Evolutionary conservation across 129 eudicot genomes (phyloP).

Genomic region (Kitagawia praeruptora): DNA sequence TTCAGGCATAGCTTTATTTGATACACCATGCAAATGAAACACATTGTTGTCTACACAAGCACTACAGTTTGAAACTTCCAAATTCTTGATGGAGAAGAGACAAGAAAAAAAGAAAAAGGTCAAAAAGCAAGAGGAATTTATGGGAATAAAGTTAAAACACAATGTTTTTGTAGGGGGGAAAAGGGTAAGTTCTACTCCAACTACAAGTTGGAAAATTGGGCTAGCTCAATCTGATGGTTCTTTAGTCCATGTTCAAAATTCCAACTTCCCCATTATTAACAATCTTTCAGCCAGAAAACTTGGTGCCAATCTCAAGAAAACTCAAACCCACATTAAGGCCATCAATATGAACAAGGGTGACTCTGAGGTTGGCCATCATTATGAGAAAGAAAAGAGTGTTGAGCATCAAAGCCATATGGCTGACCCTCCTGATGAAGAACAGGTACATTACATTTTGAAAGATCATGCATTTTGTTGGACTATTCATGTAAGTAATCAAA

Average conservation of each 20-base stretch:
- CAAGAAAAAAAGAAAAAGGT: conserved; percentile 15
- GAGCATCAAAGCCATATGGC: conserved; percentile 13
- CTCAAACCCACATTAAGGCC: conserved; percentile 28
- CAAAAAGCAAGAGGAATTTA: conserved; percentile 26
- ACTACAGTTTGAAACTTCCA: neutral
- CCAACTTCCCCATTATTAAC: conserved; percentile 11
- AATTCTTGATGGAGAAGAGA: conserved; percentile 10
- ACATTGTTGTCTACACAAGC: neutral
- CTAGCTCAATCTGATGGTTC: conserved; percentile 27
- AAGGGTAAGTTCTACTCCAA: conserved; percentile 52
- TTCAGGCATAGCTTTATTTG: neutral
- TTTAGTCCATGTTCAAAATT: conserved; percentile 19
- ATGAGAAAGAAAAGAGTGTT: conserved; percentile 12
- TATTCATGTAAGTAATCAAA: neutral
- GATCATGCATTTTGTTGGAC: neutral
- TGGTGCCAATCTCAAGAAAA: conserved; percentile 59
- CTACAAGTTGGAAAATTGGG: conserved; percentile 62
- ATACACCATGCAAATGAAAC: neutral
- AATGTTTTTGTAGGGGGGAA: conserved; percentile 36
- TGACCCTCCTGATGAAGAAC: conserved; percentile 17
- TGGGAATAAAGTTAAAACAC: conserved; percentile 44
- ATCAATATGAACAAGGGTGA: conserved; percentile 10
- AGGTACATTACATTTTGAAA: conserved; percentile 18
- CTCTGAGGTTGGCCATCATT: conserved; percentile 14
- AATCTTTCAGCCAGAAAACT: conserved; percentile 53